Evolutionary conservation across 345 rosid species (phyloP).

Genomic region (Physaria fendleri): DNA sequence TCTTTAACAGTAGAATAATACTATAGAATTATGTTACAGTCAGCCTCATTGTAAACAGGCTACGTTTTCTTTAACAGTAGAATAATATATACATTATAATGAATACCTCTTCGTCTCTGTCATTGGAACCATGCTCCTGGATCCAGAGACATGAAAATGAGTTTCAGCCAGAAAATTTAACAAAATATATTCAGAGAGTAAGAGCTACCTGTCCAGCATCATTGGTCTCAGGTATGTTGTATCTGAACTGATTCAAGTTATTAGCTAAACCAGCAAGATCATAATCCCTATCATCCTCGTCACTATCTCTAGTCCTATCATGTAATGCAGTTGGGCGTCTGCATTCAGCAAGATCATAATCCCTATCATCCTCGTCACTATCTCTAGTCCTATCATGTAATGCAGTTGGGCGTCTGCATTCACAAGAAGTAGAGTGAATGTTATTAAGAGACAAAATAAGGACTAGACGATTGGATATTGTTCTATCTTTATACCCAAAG

Average conservation of each 20-base stretch:
- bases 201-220: conserved; percentile 66
- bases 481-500: background rate
- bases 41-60: background rate
- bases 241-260: conserved; percentile 80
- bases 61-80: background rate
- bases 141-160: conserved; percentile 18
- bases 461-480: background rate
- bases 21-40: conserved; percentile 38
- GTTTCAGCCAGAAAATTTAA: conserved; percentile 1
- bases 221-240: conserved; percentile 83
- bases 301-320: conserved; percentile 93
- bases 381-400: conserved; percentile 91
- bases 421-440: background rate
- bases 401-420: conserved; percentile 90
- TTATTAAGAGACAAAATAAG: background rate
- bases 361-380: no score
- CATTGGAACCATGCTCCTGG: conserved; percentile 69
- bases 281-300: conserved; percentile 76
- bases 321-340: conserved; percentile 97
- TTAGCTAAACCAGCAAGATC: conserved; percentile 90
- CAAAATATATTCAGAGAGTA: background rate
- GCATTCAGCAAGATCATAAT: conserved; percentile 31
- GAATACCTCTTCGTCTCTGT: conserved; percentile 82
- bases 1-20: no score
- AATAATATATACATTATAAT: background rate